Percentiles rank a stretch among this genome's conserved stretches.
phyloP scores from a whole-genome alignment of 2,329 filamentous ascomycete species.

The Pezicula neosporulosa region DNA sequence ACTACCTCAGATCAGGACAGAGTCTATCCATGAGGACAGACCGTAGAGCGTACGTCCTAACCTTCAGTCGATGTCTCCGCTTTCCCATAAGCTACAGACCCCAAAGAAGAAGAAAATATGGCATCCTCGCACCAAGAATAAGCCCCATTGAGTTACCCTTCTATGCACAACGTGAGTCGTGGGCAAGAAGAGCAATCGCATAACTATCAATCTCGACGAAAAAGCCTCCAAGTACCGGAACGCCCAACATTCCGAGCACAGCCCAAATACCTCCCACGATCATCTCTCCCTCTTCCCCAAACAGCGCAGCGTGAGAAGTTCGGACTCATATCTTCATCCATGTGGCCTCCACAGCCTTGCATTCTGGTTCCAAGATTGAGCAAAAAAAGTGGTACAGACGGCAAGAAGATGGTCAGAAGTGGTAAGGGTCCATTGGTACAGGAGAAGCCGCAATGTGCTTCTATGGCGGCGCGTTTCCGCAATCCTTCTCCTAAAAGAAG shows the following conservation, averaged over 20 bases:
- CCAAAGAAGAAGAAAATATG: slow-evolving; percentile 39
- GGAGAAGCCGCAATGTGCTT: slow-evolving; percentile 89
- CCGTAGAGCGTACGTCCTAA: slow-evolving; percentile 21
- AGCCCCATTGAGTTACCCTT: slow-evolving; percentile 99
- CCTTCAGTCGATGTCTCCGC: slow-evolving; percentile 31
- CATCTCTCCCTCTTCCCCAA: slow-evolving; percentile 16
- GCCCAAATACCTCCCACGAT: slow-evolving; percentile 35
- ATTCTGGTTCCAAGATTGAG: slow-evolving; percentile 24
- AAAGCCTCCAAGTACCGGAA: slow-evolving; percentile 54
- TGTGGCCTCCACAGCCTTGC: slow-evolving; percentile 40
- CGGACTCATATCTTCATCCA: slow-evolving; percentile 93
- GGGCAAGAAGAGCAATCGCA: slow-evolving; percentile 76
- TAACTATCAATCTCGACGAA: slow-evolving; percentile 97
- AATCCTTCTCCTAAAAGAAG: slow-evolving; percentile 47
- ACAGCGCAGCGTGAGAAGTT: slow-evolving; percentile 37
- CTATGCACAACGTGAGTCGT: slow-evolving; percentile 25
- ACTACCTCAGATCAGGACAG: slow-evolving; percentile 21
- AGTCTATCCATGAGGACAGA: slow-evolving; percentile 30
- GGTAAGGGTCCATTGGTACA: slow-evolving; percentile 51
- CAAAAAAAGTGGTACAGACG: slow-evolving; percentile 28
- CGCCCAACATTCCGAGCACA: slow-evolving; percentile 35
- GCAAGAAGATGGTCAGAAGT: slow-evolving; percentile 31
- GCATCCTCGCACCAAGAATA: slow-evolving; percentile 99
- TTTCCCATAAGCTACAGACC: slow-evolving; percentile 53
- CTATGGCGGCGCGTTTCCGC: slow-evolving; percentile 99